Conservation (phyloP, 208 protist genomes). For the Eutreptiella sp. region DNA sequence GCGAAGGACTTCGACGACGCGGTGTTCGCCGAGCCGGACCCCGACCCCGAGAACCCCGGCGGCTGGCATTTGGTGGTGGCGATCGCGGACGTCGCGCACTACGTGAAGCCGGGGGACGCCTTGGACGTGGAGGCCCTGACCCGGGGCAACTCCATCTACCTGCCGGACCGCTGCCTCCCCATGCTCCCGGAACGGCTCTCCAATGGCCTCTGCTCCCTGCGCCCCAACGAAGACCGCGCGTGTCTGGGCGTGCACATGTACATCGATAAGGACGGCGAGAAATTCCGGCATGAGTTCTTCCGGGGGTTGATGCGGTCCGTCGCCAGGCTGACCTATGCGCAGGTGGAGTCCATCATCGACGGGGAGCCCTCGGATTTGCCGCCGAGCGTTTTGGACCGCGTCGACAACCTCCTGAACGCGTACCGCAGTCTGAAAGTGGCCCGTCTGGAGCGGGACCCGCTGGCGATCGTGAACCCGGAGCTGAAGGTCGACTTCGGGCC, state of each 20-base stretch:
- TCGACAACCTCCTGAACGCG: background rate
- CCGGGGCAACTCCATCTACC: slow-evolving; percentile 23
- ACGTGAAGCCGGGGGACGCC: slow-evolving; percentile 4
- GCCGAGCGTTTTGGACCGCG: background rate
- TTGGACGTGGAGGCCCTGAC: slow-evolving; percentile 16
- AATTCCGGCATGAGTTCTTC: background rate
- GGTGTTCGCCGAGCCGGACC: background rate
- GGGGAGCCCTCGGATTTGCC: background rate
- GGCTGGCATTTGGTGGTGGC: slow-evolving; percentile 1
- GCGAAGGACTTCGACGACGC: slow-evolving; percentile 31
- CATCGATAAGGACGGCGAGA: slow-evolving; percentile 5
- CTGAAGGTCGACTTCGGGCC: background rate
- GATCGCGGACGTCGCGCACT: slow-evolving; percentile 34
- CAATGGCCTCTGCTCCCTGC: slow-evolving; percentile 14
- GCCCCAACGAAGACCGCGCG: slow-evolving; percentile 8
- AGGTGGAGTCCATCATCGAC: slow-evolving; percentile 7
- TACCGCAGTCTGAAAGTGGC: background rate
- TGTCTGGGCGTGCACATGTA: background rate
- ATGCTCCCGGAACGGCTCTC: slow-evolving; percentile 27
- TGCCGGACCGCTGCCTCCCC: slow-evolving; percentile 20
- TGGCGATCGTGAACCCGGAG: background rate
- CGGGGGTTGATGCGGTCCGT: background rate
- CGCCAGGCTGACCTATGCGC: background rate
- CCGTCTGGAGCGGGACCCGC: background rate
- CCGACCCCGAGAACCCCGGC: background rate